Evolutionary conservation across 768 basidiomycete species (phyloP), one percentile per base, ranked within the genome.

Genomic region (Tricholoma furcatifolium): DNA sequence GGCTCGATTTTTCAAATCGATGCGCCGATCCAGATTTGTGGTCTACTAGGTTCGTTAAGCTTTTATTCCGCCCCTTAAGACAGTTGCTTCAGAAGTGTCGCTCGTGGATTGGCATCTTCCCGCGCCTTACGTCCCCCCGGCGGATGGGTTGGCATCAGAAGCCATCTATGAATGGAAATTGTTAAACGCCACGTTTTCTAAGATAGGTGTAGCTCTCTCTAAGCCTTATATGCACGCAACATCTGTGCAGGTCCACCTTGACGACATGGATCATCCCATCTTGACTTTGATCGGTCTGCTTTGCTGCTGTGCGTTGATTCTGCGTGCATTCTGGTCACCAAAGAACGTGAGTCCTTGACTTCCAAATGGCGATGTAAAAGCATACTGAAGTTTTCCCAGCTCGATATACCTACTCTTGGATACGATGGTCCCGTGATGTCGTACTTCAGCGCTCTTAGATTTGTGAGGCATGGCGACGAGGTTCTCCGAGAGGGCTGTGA

Each of bases 391-490:
- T 11, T 17, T 6, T 23, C 34, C 41, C 24, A 56, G 55, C 50
- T 30, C 17, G 34, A 35, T 4, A 59, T 59, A 32, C 58, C 55
- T 20, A 47, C 58, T 7, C 32, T 50, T 46, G 58, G 58, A 34
- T 49, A 56, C 30, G 40, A 53, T 5, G 58, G 58, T 17, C 18
- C 35, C 7, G 31, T 58, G 6, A 44, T 40, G 20, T 55, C 57
- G 9, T 58, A 55, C 24, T 17, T 53, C 30, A 53, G 53, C 24
- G 55, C 54, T 1, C 15, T 56, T 18, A 47, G 44, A 5, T 59
- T 53, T 30, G 39, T 50, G 9, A 47, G 39, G 20, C 34, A 56
- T 42, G 55, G 47, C 4, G 23, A 59, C 12, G 21, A 36, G 12
- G 48, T 59, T n/a, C 47, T 59, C 1, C 39, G 42, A 24, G 51